phyloP scores from a whole-genome alignment of 768 basidiomycete genomes.

The Suillus clintonianus region DNA sequence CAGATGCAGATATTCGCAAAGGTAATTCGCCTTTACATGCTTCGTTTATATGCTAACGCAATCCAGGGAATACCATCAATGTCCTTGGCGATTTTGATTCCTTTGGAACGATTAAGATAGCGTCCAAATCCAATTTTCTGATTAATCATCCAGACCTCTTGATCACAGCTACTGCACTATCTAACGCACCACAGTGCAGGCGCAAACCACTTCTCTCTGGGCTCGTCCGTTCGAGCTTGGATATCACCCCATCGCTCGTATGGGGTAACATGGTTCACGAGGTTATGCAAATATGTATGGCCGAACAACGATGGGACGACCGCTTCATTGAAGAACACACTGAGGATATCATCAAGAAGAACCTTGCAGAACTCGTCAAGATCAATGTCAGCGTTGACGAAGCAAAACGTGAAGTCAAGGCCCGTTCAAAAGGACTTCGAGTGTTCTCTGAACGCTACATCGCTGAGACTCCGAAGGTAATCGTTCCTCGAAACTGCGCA shows the following conservation, averaged over 20 bases:
- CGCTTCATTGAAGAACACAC: conserved; percentile 61
- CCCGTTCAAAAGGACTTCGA: conserved; percentile 63
- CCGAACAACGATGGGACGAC: conserved; percentile 61
- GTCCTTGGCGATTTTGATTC: conserved; percentile 55
- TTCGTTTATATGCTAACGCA: not conserved
- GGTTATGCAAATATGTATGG: conserved; percentile 81
- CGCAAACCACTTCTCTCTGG: conserved; percentile 83
- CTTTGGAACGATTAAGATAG: conserved; percentile 55
- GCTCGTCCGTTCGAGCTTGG: conserved; percentile 58
- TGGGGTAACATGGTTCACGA: conserved; percentile 96
- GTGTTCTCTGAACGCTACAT: conserved; percentile 71
- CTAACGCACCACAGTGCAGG: conserved; percentile 78
- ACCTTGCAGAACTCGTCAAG: conserved; percentile 63
- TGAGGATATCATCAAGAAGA: conserved; percentile 51
- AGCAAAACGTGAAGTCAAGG: conserved; percentile 63
- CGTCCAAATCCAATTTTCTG: conserved; percentile 65
- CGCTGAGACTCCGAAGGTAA: conserved; percentile 62
- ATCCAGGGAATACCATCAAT: conserved; percentile 80
- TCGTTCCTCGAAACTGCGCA: not conserved
- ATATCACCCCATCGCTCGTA: conserved; percentile 66
- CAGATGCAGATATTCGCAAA: conserved; percentile 55
- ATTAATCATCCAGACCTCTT: conserved; percentile 93
- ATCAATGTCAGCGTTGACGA: conserved; percentile 58
- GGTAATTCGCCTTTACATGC: conserved; percentile 43
- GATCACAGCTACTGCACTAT: conserved; percentile 86